phyloP scores from a whole-genome alignment of 495 filamentous ascomycete genomes.

The Xylaria castorea region DNA sequence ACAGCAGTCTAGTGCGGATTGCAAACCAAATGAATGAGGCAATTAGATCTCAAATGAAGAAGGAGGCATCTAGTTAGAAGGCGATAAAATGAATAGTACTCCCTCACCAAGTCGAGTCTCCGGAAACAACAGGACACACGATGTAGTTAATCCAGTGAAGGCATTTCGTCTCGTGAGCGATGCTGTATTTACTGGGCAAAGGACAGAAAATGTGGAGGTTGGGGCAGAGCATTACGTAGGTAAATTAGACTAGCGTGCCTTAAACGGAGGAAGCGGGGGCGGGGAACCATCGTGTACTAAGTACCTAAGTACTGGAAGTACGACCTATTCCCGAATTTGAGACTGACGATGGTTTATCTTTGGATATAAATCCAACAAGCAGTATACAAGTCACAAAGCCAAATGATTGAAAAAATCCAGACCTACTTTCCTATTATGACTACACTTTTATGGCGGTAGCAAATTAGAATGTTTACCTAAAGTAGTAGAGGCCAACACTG shows the following conservation, averaged over 20 bases:
- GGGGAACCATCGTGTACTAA: no score
- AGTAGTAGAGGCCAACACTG: background rate
- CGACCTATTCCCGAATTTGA: background rate
- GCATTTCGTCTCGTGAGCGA: background rate
- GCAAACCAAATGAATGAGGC: background rate
- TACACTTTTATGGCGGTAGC: background rate
- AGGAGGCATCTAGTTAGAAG: background rate
- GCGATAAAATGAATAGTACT: background rate
- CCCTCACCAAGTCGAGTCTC: background rate
- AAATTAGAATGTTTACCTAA: background rate
- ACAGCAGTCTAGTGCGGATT: background rate
- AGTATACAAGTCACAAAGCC: background rate
- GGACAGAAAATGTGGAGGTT: slow-evolving; percentile 11
- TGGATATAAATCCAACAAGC: background rate
- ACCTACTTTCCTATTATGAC: background rate
- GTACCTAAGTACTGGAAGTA: background rate
- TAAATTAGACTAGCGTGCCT: background rate
- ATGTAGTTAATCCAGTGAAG: background rate
- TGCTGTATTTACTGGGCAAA: background rate
- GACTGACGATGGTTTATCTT: background rate
- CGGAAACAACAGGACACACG: background rate
- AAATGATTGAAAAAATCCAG: background rate
- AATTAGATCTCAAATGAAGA: background rate
- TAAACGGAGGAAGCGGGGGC: background rate
- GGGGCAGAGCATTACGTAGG: background rate